Base-by-base conservation (phyloP, 2,329 filamentous ascomycete species). In the Capronia coronata region DNA sequence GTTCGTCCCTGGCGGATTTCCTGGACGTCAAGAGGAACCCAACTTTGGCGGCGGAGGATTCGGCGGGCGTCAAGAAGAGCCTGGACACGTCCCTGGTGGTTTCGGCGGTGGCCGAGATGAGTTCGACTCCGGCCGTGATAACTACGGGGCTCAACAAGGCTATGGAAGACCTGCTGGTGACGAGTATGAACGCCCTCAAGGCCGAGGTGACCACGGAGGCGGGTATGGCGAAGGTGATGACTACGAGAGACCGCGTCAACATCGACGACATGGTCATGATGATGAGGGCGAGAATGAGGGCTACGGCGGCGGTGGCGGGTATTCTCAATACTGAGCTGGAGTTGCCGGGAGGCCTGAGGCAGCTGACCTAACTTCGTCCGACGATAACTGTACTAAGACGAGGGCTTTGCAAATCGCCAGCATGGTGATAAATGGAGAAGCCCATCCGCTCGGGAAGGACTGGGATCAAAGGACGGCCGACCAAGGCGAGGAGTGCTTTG, bases 211-310 rank as follows among this genome's bases (percentile, higher is more conserved):
- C 16, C 18, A 25, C 16, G 34, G 37, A 25, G 27, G 21, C 22
- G 19, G 35, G 7, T 38, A 18, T 38, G 35, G 49, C 1, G 23
- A 41, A 18, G 38, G 34, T 27, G 49, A 43, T n/a, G 43, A 44
- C 3, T 42, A 51, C 27, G 19, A 49, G 29, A 46, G 43, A 32
- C 38, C 46, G 41, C 42, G 35, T 41, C 46, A 44, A 40, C 35
- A 40, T 11, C 50, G 47, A 23, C 40, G 43, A 39, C 18, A 43
- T 8, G 47, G 43, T 23, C 32, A 32, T 18, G 27, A 37, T 14
- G 32, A 45, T 14, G 41, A 49, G 29, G 34, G 21, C 38, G 48
- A 52, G 38, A 43, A 43, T 22, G 47, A 54, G 19, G 44, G 27
- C 11, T 47, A 53, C 16, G 46, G 46, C 11, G 42, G 42, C 29